Percentiles rank a stretch among this genome's conserved stretches.
phyloP scores from a whole-genome alignment of 352 stramenopile genomes.

The Halophytophthora polymorphica region DNA sequence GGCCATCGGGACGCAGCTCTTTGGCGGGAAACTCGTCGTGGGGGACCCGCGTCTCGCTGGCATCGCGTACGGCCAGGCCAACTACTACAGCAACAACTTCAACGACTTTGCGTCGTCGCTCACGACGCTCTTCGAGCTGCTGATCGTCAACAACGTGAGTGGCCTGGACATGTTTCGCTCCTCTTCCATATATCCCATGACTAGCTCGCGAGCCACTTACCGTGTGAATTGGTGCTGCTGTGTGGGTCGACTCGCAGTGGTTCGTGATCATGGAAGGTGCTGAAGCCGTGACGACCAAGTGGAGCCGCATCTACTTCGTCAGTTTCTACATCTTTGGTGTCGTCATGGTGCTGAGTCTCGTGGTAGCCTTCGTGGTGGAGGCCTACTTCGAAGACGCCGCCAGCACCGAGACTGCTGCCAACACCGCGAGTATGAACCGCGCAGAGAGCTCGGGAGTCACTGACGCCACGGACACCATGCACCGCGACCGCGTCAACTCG shows the following conservation, averaged over 20 bases:
- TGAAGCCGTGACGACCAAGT: slow-evolving; percentile 46
- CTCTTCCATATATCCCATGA: neutral
- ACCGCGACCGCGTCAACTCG: neutral
- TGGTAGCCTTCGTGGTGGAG: slow-evolving; percentile 67
- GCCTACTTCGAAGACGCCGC: slow-evolving; percentile 43
- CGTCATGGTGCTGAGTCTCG: slow-evolving; percentile 68
- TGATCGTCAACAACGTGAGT: slow-evolving; percentile 78
- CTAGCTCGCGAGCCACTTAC: too few species aligned
- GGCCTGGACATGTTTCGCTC: neutral
- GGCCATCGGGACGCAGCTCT: slow-evolving; percentile 55
- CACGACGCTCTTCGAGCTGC: slow-evolving; percentile 65
- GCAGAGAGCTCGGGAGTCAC: neutral
- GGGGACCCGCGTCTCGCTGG: slow-evolving; percentile 28
- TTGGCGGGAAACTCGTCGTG: slow-evolving; percentile 50
- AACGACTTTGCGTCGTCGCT: slow-evolving; percentile 64
- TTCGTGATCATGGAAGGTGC: slow-evolving; percentile 68
- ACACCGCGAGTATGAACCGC: neutral
- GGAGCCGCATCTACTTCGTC: slow-evolving; percentile 67
- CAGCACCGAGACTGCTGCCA: neutral
- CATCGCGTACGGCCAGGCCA: slow-evolving; percentile 40
- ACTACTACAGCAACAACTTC: slow-evolving; percentile 80
- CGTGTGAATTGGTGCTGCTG: neutral
- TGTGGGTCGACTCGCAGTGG: slow-evolving; percentile 30
- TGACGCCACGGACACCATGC: neutral
- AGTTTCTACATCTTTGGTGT: slow-evolving; percentile 71